A percentile compares a stretch with the other conserved stretches of the same genome.
Conservation (phyloP, 192 early-diverging fungal species). For the Linderina pennispora region DNA sequence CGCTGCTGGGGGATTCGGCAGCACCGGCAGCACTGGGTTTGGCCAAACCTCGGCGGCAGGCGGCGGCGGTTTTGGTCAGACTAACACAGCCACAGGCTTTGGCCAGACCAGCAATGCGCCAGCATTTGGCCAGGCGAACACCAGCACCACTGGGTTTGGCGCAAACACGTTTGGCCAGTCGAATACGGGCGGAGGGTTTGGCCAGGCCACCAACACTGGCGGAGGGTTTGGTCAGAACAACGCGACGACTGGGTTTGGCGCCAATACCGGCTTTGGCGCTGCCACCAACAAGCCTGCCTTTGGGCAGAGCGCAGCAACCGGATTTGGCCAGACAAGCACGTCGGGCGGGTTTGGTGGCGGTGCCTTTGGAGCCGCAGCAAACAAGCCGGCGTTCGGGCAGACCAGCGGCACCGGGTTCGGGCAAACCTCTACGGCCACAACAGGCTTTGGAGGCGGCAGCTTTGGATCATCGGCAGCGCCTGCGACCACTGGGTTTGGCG, state of each 20-base stretch:
- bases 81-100: constrained; percentile 4
- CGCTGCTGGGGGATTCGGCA: constrained; percentile 16
- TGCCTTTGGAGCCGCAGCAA: too few species aligned
- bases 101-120: too few species aligned
- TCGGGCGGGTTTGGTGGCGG: constrained; percentile 8
- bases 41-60: constrained; percentile 24
- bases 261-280: constrained; percentile 11
- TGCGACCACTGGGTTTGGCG: constrained; percentile 5
- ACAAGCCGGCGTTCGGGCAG: constrained; percentile 29
- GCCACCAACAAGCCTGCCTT: constrained; percentile 2
- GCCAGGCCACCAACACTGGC: constrained; percentile 12
- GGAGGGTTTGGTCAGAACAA: constrained; percentile 8
- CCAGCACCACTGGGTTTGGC: constrained; percentile 3
- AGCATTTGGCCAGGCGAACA: too few species aligned
- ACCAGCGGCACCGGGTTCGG: constrained; percentile 1
- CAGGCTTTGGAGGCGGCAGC: constrained; percentile 7
- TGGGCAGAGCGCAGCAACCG: constrained; percentile 6
- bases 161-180: constrained; percentile 35
- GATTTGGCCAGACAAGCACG: constrained; percentile 5
- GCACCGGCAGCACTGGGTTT: constrained; percentile 12
- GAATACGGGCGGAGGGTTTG: constrained; percentile 34
- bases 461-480: constrained; percentile 21
- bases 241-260: constrained; percentile 31
- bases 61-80: constrained; percentile 8
- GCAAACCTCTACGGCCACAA: neutral